Percentiles rank a stretch among this genome's conserved stretches.
Evolutionary conservation across 768 basidiomycete species (phyloP).

Genomic region (Kwoniella bestiolae): DNA sequence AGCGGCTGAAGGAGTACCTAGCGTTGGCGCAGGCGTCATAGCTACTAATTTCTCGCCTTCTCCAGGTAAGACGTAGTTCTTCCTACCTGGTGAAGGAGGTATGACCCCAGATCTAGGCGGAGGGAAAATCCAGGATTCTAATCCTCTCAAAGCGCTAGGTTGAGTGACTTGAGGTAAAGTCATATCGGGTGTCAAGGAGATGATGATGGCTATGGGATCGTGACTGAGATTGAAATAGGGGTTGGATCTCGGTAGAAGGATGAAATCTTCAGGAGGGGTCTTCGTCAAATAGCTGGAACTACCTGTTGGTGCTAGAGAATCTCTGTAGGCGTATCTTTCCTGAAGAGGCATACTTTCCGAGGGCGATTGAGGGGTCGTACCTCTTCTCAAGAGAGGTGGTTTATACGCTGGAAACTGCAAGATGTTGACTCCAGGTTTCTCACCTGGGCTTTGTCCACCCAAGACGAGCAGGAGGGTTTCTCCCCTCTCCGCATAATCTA

Average conservation of each 20-base stretch:
- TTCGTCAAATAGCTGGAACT: constrained; percentile 66
- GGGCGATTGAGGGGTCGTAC: constrained; percentile 37
- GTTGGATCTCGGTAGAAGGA: constrained; percentile 70
- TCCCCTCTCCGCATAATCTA: constrained; percentile 64
- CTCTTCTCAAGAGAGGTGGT: constrained; percentile 38
- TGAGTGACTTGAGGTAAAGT: constrained; percentile 39
- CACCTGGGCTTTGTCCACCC: constrained; percentile 69
- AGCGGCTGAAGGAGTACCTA: constrained; percentile 17
- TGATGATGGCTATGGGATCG: constrained; percentile 72
- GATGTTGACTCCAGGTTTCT: constrained; percentile 69
- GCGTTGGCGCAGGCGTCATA: constrained; percentile 54
- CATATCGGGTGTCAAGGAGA: constrained; percentile 64
- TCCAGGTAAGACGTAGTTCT: constrained; percentile 50
- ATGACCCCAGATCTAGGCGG: constrained; percentile 61
- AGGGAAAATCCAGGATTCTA: constrained; percentile 74
- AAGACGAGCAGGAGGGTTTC: constrained; percentile 74
- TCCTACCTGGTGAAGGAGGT: constrained; percentile 51
- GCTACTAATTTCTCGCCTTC: constrained; percentile 51
- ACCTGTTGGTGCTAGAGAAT: constrained; percentile 61
- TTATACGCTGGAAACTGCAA: constrained; percentile 66
- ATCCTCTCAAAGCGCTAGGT: constrained; percentile 60
- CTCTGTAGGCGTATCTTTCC: constrained; percentile 68
- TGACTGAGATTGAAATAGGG: constrained; percentile 72
- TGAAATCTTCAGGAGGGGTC: constrained; percentile 74
- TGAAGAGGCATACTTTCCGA: constrained; percentile 57